Evolutionary conservation across 805 yeast genomes (phyloP).

Genomic region (Candida methanosorbosa): DNA sequence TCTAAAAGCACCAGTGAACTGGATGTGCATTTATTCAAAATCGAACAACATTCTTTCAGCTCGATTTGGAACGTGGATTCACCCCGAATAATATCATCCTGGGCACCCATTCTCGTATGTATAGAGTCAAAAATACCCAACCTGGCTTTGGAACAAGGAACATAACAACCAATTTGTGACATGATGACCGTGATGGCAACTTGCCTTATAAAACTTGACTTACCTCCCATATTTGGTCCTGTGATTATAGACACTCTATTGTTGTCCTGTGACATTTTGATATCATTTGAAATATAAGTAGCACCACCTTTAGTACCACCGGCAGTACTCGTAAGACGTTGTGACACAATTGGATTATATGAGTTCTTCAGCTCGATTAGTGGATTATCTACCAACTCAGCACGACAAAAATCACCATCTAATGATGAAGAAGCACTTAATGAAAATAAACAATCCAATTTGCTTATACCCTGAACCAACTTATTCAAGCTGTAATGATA

Average conservation of each 20-base stretch:
- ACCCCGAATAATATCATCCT: constrained; percentile 65
- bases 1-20: constrained; percentile 59
- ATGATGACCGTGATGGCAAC: constrained; percentile 61
- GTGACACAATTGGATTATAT: constrained; percentile 24
- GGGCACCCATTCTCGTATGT: constrained; percentile 67
- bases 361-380: constrained; percentile 45
- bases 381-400: constrained; percentile 39
- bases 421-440: constrained; percentile 49
- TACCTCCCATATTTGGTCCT: constrained; percentile 89
- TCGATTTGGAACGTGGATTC: constrained; percentile 82
- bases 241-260: constrained; percentile 59
- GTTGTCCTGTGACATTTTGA: constrained; percentile 34
- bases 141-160: constrained; percentile 56
- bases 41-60: constrained; percentile 55
- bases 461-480: constrained; percentile 40
- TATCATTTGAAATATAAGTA: constrained; percentile 59
- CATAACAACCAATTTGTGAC: constrained; percentile 71
- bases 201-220: constrained; percentile 68
- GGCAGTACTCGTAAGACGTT: neutral
- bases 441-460: constrained; percentile 60
- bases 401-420: constrained; percentile 38
- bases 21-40: constrained; percentile 39
- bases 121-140: constrained; percentile 52
- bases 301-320: constrained; percentile 2
- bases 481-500: constrained; percentile 28